phyloP scores from a whole-genome alignment of 495 filamentous ascomycete genomes.

The Penicillium nucicola region DNA sequence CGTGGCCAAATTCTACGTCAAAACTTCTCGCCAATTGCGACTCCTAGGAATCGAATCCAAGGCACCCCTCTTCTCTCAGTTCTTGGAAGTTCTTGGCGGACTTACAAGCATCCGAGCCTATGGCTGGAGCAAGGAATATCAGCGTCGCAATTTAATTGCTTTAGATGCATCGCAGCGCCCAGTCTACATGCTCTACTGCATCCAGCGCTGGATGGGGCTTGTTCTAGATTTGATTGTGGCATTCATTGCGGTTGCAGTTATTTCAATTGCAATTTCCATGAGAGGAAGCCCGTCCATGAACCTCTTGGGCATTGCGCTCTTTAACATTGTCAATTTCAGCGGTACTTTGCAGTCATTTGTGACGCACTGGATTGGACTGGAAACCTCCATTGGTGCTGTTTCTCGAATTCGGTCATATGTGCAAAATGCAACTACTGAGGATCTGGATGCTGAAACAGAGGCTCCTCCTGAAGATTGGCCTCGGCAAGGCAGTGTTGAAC shows the following conservation, averaged over 20 bases:
- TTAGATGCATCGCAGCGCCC: constrained; percentile 56
- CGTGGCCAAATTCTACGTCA: constrained; percentile 28
- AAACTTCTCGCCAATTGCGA: constrained; percentile 49
- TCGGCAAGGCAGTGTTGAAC: constrained; percentile 14
- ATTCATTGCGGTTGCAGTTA: constrained; percentile 54
- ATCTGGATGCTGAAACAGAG: constrained; percentile 15
- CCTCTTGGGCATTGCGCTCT: constrained; percentile 28
- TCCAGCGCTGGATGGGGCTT: constrained; percentile 70
- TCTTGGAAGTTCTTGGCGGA: constrained; percentile 62
- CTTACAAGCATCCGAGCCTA: constrained; percentile 71
- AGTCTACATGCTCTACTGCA: constrained; percentile 57
- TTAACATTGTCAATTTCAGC: constrained; percentile 32
- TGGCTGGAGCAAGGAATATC: constrained; percentile 57
- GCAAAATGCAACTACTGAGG: constrained; percentile 14
- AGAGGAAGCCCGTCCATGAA: constrained; percentile 14
- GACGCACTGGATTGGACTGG: constrained; percentile 22
- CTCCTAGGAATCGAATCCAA: constrained; percentile 56
- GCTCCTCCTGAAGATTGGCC: constrained; percentile 20
- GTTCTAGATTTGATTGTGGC: constrained; percentile 60
- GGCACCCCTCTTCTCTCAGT: constrained; percentile 68
- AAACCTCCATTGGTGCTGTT: constrained; percentile 32
- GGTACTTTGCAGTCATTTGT: constrained; percentile 20
- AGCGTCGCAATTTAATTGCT: constrained; percentile 53
- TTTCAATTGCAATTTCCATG: constrained; percentile 20
- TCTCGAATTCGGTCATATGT: constrained; percentile 22